Conservation (phyloP, 2,329 filamentous ascomycete genomes). For the Botrytis fragariae region DNA sequence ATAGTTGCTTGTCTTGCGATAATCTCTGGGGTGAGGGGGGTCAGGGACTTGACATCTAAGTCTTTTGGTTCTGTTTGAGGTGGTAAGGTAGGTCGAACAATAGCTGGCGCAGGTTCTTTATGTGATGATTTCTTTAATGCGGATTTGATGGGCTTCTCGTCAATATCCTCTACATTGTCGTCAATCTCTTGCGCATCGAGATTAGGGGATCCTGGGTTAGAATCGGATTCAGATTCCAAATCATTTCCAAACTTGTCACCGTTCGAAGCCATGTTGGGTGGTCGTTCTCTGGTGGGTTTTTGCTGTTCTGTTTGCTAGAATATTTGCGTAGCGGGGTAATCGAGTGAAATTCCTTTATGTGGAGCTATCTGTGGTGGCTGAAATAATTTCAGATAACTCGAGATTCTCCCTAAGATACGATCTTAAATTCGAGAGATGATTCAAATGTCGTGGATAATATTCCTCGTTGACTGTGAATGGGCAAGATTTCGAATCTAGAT, state of each 20-base stretch:
- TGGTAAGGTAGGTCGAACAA: conserved; percentile 67
- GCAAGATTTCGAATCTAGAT: conserved; percentile 15
- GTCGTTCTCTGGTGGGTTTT: conserved; percentile 24
- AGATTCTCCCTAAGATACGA: background rate
- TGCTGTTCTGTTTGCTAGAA: conserved; percentile 14
- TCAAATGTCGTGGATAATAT: conserved; percentile 1
- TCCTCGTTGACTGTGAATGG: conserved; percentile 6
- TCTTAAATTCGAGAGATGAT: conserved; percentile 6
- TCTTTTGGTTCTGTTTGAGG: conserved; percentile 91
- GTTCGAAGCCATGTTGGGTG: conserved; percentile 40
- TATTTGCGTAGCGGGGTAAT: conserved; percentile 25
- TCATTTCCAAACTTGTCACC: conserved; percentile 68
- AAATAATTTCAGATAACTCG: background rate
- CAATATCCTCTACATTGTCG: conserved; percentile 54
- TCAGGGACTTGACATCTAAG: conserved; percentile 77
- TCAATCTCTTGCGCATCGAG: conserved; percentile 52
- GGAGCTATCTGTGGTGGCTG: background rate
- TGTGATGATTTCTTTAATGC: conserved; percentile 76
- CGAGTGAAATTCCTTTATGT: background rate
- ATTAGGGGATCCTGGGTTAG: conserved; percentile 56
- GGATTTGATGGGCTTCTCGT: conserved; percentile 72
- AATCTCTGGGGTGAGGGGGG: conserved; percentile 89
- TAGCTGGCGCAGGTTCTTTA: conserved; percentile 52
- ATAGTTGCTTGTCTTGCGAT: conserved; percentile 97
- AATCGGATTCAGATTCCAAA: conserved; percentile 65